These are phyloP conservation scores for Paramecium primaurelia DNA, from an alignment of 73 alveolate genomes.

Conservation along the genomic window DNA sequence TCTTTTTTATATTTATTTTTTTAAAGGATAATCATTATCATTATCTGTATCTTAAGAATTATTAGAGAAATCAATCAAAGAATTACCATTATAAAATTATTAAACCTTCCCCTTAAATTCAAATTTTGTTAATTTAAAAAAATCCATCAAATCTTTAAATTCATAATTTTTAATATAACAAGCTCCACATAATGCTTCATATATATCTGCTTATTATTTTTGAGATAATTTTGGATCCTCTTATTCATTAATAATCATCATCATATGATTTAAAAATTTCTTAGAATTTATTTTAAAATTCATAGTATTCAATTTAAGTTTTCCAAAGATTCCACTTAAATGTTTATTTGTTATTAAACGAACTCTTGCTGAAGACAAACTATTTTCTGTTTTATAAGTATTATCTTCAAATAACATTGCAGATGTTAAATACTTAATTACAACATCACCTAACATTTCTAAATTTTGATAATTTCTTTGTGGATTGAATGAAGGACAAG, in stretches of 20 bases:
- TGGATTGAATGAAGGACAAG: not conserved
- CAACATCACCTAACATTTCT: constrained; percentile 19
- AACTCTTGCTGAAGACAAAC: not conserved
- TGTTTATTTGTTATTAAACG: not conserved
- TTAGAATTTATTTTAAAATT: not conserved
- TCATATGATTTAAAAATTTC: not conserved
- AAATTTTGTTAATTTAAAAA: not conserved
- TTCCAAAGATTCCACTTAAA: not conserved
- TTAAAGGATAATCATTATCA: not conserved
- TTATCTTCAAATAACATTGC: not conserved
- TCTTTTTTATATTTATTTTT: not conserved
- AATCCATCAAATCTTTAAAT: not conserved
- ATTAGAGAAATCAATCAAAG: not conserved
- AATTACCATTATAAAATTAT: not conserved
- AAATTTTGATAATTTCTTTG: constrained; percentile 26
- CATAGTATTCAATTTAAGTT: not conserved
- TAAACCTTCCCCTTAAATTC: not conserved
- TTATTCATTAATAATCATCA: not conserved
- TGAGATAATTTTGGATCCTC: not conserved
- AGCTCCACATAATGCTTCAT: constrained; percentile 38
- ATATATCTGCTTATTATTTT: constrained; percentile 14
- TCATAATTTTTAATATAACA: not conserved
- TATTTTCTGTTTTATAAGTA: not conserved
- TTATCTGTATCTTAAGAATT: not conserved
- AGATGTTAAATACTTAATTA: not conserved